phyloP scores from a whole-genome alignment of 192 early-diverging fungal genomes.

The Backusella australiensis region DNA sequence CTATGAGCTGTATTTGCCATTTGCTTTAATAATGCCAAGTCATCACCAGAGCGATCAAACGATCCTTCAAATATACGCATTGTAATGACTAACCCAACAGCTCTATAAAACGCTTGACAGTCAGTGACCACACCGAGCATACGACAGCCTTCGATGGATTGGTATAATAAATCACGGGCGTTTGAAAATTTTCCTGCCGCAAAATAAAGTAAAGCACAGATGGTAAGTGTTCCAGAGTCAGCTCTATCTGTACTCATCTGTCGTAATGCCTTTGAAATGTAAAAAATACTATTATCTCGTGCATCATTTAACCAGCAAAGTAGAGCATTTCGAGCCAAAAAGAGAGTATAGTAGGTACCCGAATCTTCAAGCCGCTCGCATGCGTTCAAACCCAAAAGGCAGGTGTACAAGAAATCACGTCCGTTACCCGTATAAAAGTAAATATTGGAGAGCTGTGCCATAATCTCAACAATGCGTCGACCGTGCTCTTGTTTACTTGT shows the following conservation, averaged over 20 bases:
- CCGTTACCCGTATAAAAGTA: conserved; percentile 38
- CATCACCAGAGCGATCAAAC: conserved; percentile 32
- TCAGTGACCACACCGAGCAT: conserved; percentile 46
- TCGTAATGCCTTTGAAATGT: conserved; percentile 34
- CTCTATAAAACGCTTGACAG: conserved; percentile 42
- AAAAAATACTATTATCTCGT: conserved; percentile 35
- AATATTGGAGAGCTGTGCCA: conserved; percentile 33
- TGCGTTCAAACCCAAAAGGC: conserved; percentile 32
- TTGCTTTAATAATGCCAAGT: conserved; percentile 33
- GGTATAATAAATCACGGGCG: conserved; percentile 28
- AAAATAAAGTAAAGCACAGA: conserved; percentile 40
- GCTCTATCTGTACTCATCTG: conserved; percentile 20
- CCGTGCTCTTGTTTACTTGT: background rate
- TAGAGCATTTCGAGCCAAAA: conserved; percentile 39
- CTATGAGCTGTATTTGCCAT: conserved; percentile 44
- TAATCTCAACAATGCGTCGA: conserved; percentile 28
- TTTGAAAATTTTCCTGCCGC: conserved; percentile 37
- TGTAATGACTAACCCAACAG: conserved; percentile 39
- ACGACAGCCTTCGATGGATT: conserved; percentile 39
- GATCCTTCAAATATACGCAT: conserved; percentile 51
- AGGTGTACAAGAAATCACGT: conserved; percentile 24
- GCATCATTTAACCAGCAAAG: conserved; percentile 45
- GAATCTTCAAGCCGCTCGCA: conserved; percentile 41
- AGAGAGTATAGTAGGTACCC: conserved; percentile 37
- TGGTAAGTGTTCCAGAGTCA: conserved; percentile 37